phyloP scores from a whole-genome alignment of 176 grass and related monocot genomes.

The Avena sativa region DNA sequence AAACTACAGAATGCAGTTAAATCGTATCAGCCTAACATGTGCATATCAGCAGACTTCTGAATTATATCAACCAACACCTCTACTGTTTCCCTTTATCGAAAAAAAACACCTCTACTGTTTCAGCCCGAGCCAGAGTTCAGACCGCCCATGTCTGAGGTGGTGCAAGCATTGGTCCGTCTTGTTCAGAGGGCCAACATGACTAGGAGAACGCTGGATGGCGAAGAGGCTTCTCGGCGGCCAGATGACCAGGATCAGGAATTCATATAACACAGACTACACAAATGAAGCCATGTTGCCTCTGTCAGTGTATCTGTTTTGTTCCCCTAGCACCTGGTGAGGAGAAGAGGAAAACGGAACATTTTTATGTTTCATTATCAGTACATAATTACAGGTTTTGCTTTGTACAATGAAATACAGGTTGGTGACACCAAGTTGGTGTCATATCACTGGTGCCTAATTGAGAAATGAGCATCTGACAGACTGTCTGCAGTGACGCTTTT shows the following conservation, averaged over 20 bases:
- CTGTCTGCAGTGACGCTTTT: neutral
- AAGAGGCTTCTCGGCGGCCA: conserved; percentile 61
- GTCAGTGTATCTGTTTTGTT: neutral
- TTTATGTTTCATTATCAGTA: conserved; percentile 26
- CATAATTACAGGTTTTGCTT: conserved; percentile 49
- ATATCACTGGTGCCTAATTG: neutral
- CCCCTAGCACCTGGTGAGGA: conserved; percentile 5
- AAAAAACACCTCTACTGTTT: conserved; percentile 28
- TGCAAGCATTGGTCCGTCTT: conserved; percentile 77
- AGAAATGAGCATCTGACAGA: neutral
- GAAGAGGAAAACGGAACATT: neutral
- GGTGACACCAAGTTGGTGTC: neutral
- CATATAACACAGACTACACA: conserved; percentile 49
- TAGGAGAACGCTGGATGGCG: conserved; percentile 65
- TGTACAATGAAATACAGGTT: conserved; percentile 40
- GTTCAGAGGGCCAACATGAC: conserved; percentile 93
- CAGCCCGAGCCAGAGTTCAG: conserved; percentile 94
- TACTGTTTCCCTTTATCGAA: conserved; percentile 12
- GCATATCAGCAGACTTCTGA: neutral
- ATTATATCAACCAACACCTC: conserved; percentile 36
- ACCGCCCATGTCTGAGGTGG: conserved; percentile 91
- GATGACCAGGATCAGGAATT: conserved; percentile 71
- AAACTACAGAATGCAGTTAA: conserved; percentile 22
- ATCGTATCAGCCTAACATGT: neutral
- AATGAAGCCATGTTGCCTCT: neutral